These are phyloP conservation scores for Coemansia sp. DNA, from an alignment of 192 early-diverging fungal genomes.

Conservation along the genomic window DNA sequence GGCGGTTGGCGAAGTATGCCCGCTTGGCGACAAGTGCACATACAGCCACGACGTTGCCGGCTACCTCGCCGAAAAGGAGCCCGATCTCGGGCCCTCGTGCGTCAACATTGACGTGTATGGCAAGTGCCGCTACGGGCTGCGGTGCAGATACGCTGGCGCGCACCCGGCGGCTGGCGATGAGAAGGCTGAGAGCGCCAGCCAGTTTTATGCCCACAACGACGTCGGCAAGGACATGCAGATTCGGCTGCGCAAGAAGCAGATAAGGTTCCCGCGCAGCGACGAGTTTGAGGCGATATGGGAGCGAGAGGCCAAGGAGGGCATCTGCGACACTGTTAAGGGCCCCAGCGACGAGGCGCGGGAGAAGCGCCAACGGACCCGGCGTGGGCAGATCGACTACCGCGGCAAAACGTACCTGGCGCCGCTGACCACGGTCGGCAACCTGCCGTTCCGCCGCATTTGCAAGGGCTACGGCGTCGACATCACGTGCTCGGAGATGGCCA, in stretches of 20 bases:
- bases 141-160: slow-evolving; percentile 62
- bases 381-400: slow-evolving; percentile 66
- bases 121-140: slow-evolving; percentile 65
- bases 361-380: slow-evolving; percentile 9
- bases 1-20: slow-evolving; percentile 56
- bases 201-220: slow-evolving; percentile 20
- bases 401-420: slow-evolving; percentile 94
- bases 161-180: slow-evolving; percentile 66
- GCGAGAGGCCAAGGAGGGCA: slow-evolving; percentile 4
- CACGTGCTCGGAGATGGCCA: slow-evolving; percentile 96
- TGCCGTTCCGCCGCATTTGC: slow-evolving; percentile 95
- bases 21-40: slow-evolving; percentile 64
- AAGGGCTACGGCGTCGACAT: slow-evolving; percentile 94
- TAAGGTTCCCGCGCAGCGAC: slow-evolving; percentile 47
- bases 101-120: slow-evolving; percentile 73
- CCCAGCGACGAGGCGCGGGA: slow-evolving; percentile 6
- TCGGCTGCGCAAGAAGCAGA: slow-evolving; percentile 37
- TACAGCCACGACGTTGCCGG: slow-evolving; percentile 77
- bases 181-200: slow-evolving; percentile 9
- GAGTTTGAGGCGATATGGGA: slow-evolving; percentile 38
- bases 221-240: slow-evolving; percentile 30
- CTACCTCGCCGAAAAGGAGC: slow-evolving; percentile 72
- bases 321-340: not conserved
- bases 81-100: slow-evolving; percentile 77
- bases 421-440: slow-evolving; percentile 95